Base-by-base conservation (phyloP, 305 asterid species). In the Striga hermonthica region DNA sequence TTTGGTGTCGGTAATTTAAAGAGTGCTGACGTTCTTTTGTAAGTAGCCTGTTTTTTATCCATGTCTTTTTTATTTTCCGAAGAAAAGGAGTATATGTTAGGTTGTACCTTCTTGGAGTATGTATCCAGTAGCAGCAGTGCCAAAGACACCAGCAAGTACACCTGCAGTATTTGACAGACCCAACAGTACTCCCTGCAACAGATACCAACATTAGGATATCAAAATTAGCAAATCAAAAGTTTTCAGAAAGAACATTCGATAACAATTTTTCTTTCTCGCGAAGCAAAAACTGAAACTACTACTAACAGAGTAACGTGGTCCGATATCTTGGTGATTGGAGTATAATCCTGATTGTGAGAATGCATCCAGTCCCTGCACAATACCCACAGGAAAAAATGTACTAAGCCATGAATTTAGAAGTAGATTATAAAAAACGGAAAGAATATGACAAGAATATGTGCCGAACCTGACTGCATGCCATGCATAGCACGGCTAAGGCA, bases 251-350 rank as follows among this genome's bases (percentile, higher is more conserved):
- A 49, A 40, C 9, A 50, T 2, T 45, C 53, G 4, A 37, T 11
- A 47, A 35, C 6, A 53, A 55, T 11, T 11, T 62, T 22, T 38
- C 62, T 40, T 53, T 61, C 9, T 16, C 53, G 14, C 3, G 54
- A n/a, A 10, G 28, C 9, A 14, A 40, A 58, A 70, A 64, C 57
- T 48, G 69, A 69, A 56, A 60, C n/a, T n/a, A 60, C 44, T 60
- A 76, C 99, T 88, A 78, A 93, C 99, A 56, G 99, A 66, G 41
- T 93, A 93, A 64, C 99, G 99, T 16, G 99, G 97, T 35, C 97
- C 99, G 41, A 93, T 93, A 74, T 93, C 99, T 82, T 93, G 99
- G 84, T 93, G 99, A 73, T 93, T 90, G 60, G 97, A 93, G 86
- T 93, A 90, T 58, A 90, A 82, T 55, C 99, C 99, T 47, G 99